Base-by-base conservation (phyloP, 306 rosid species). In the Medicago ruthenica region DNA sequence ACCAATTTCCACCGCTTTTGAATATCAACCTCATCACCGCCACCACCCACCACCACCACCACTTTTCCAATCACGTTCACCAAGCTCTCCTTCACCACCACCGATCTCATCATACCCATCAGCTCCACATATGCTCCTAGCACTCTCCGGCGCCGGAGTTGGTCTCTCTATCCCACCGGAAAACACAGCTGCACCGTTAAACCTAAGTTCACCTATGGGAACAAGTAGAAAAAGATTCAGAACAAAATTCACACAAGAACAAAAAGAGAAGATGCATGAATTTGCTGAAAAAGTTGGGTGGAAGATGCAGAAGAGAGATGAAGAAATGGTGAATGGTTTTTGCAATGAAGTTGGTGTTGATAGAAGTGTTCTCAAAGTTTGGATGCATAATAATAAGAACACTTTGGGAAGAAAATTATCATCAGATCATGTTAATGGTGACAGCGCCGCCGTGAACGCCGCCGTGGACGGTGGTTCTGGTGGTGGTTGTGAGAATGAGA, bases 381-480 rank as follows among this genome's bases (percentile, higher is more conserved):
- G 97, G 99, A 95, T 95, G 99, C 99, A 95, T 74, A 95, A 95
- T 83, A 95, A 95, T 78, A 95, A 95, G 80, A 90, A 86, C 88
- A 88, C 91, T 4, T 65, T 87, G 0, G 85, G 74, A 0, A 93
- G 80, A 54, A 85, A 75, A 67, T 67, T 60, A 0, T 6, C 40
- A 15, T 6, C 8, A 8, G 94, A 89, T 12, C 64, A 60, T 10
- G 67, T 0, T 20, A 55, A 40, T 15, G 74, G 71, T 2, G 4
- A 9, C 40, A 27, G 1, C 17, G 57, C 18, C 2, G 64, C 61
- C 61, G 31, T 55, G 12, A 20, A 54, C 13, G 81, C 71, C 14
- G 34, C 17, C 63, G 63, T 3, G 0, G 57, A 24, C 45, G 70
- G 67, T 68, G 42, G 16, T 24, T 20, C 71, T 3, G 76, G 12